These are phyloP conservation scores for Rubia yunnanensis DNA, from an alignment of 257 asterid species.

Conservation along the genomic window DNA sequence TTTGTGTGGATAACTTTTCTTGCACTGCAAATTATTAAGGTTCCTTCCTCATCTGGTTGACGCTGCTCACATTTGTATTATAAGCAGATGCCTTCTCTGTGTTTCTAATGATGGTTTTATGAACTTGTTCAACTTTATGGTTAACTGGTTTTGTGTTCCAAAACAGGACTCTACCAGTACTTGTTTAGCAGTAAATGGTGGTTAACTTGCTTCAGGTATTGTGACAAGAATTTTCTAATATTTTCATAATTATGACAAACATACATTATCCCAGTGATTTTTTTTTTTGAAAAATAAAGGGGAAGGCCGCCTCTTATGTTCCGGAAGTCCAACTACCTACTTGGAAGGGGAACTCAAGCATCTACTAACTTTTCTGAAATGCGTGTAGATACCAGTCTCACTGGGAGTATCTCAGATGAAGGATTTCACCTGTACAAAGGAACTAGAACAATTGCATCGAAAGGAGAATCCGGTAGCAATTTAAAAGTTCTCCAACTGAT, in stretches of 20 bases:
- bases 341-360: neutral
- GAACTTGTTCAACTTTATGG: constrained; percentile 8
- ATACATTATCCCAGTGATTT: too few species aligned
- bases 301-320: neutral
- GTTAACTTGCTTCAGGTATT: constrained; percentile 85
- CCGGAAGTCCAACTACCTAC: neutral
- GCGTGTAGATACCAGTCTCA: constrained; percentile 69
- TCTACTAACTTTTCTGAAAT: neutral
- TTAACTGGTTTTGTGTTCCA: constrained; percentile 20
- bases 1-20: constrained; percentile 86
- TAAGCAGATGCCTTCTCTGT: neutral
- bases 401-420: constrained; percentile 57
- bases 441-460: too few species aligned
- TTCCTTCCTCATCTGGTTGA: constrained; percentile 15
- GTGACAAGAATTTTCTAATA: neutral
- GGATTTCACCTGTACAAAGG: constrained; percentile 71
- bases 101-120: neutral
- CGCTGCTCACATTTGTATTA: neutral
- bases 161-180: constrained; percentile 50
- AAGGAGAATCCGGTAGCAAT: too few species aligned
- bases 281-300: neutral
- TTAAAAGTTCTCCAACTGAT: too few species aligned
- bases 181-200: constrained; percentile 60
- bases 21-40: constrained; percentile 73
- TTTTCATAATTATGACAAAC: neutral